Conservation (phyloP, 345 rosid species). For the Combretum micranthum region DNA sequence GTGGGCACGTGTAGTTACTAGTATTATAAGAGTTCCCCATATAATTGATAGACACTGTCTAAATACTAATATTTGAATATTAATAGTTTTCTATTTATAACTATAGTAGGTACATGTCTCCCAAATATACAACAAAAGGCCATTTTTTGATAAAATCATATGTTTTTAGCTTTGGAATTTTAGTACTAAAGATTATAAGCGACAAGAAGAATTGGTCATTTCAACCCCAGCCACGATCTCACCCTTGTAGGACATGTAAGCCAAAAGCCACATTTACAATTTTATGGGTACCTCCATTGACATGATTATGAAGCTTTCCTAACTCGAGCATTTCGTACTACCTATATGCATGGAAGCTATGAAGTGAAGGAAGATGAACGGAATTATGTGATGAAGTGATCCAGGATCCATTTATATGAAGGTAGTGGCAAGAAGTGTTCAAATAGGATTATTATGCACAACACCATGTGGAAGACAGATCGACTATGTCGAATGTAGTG, state of each 20-base stretch:
- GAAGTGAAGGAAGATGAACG: slow-evolving; percentile 19
- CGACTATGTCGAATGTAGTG: slow-evolving; percentile 39
- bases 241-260: slow-evolving; percentile 32
- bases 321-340: not conserved
- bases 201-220: slow-evolving; percentile 26
- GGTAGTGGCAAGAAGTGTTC: slow-evolving; percentile 29
- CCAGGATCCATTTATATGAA: not conserved
- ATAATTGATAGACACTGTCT: not conserved
- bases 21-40: not conserved
- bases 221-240: slow-evolving; percentile 9
- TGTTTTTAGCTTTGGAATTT: slow-evolving; percentile 36
- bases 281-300: not conserved
- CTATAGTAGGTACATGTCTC: slow-evolving; percentile 42
- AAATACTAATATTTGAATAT: not conserved
- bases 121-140: slow-evolving; percentile 37
- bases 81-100: too few relatives aligned
- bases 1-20: not conserved
- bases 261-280: not conserved
- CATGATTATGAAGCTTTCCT: not conserved
- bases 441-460: slow-evolving; percentile 45
- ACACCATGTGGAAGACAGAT: slow-evolving; percentile 35
- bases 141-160: slow-evolving; percentile 36
- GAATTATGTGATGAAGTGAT: slow-evolving; percentile 32
- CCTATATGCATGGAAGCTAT: slow-evolving; percentile 31
- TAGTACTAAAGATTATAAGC: slow-evolving; percentile 32